These are phyloP conservation scores for Pyrenophora tritici-repentis DNA, from an alignment of 2,329 filamentous ascomycete genomes.

Conservation along the genomic window DNA sequence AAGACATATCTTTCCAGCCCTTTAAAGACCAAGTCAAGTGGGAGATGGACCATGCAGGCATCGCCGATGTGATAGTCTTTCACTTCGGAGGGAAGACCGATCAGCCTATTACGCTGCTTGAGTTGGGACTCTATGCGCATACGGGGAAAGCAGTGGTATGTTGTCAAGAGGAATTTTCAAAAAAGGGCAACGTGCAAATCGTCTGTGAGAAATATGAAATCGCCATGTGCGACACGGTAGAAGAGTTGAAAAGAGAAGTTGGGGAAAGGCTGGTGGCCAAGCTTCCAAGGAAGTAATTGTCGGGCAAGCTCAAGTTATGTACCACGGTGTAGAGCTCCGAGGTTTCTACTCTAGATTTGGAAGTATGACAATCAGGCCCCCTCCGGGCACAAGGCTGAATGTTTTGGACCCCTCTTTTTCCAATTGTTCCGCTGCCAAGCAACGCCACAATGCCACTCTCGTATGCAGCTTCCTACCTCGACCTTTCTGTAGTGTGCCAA, in stretches of 20 bases:
- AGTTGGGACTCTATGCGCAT: slow-evolving; percentile 61
- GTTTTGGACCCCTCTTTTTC: neutral
- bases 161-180: slow-evolving; percentile 59
- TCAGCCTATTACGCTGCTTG: slow-evolving; percentile 63
- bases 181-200: slow-evolving; percentile 66
- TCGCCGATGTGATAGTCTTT: slow-evolving; percentile 61
- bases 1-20: slow-evolving; percentile 55
- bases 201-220: slow-evolving; percentile 56
- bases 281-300: neutral
- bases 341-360: neutral
- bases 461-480: neutral
- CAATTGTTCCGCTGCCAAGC: slow-evolving; percentile 10
- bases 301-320: neutral
- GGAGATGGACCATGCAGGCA: slow-evolving; percentile 64
- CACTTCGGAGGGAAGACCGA: slow-evolving; percentile 55
- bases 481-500: neutral
- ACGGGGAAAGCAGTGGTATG: slow-evolving; percentile 57
- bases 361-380: neutral
- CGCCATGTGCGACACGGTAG: slow-evolving; percentile 50
- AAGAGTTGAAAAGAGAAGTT: slow-evolving; percentile 48
- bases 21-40: slow-evolving; percentile 65
- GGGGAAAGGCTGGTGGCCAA: slow-evolving; percentile 20
- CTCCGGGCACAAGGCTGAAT: neutral
- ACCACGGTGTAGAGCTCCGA: neutral
- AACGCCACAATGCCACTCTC: slow-evolving; percentile 4